Evolutionary conservation across 2,329 filamentous ascomycete genomes (phyloP).

Genomic region (Penicillium janthinellum): DNA sequence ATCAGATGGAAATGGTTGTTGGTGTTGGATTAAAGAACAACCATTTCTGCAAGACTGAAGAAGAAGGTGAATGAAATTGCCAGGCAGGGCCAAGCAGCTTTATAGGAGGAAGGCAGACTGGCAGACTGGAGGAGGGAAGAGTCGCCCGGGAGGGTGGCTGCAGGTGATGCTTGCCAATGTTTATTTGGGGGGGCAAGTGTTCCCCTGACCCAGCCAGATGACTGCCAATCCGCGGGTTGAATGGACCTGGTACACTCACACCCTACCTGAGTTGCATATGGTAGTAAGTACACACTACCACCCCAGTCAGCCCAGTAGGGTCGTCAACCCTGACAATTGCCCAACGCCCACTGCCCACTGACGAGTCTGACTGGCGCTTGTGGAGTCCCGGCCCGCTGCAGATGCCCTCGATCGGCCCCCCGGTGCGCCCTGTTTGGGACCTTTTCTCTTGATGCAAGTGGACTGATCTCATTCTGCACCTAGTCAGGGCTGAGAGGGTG

Average conservation of each 20-base stretch:
- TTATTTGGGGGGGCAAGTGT: neutral
- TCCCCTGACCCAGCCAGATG: slow-evolving; percentile 22
- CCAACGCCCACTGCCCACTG: neutral
- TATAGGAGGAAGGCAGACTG: slow-evolving; percentile 10
- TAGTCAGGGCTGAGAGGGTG: neutral
- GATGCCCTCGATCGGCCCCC: neutral
- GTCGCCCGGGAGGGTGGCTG: neutral
- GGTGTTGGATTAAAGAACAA: slow-evolving; percentile 1
- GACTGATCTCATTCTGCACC: slow-evolving; percentile 3
- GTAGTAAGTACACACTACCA: neutral
- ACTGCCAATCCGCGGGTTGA: slow-evolving; percentile 4
- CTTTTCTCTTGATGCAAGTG: neutral
- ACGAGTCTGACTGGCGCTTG: neutral
- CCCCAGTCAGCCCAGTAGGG: neutral
- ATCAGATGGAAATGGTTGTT: neutral
- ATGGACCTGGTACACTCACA: neutral
- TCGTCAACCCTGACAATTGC: neutral
- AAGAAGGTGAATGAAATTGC: slow-evolving; percentile 1
- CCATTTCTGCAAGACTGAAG: slow-evolving; percentile 6
- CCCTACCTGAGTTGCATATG: neutral
- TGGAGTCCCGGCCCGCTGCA: neutral
- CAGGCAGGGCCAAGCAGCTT: neutral
- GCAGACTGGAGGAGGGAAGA: neutral
- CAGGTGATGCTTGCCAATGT: slow-evolving; percentile 10
- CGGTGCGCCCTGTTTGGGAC: neutral